Conservation (phyloP, 768 basidiomycete species). For the Jaapia argillacea region DNA sequence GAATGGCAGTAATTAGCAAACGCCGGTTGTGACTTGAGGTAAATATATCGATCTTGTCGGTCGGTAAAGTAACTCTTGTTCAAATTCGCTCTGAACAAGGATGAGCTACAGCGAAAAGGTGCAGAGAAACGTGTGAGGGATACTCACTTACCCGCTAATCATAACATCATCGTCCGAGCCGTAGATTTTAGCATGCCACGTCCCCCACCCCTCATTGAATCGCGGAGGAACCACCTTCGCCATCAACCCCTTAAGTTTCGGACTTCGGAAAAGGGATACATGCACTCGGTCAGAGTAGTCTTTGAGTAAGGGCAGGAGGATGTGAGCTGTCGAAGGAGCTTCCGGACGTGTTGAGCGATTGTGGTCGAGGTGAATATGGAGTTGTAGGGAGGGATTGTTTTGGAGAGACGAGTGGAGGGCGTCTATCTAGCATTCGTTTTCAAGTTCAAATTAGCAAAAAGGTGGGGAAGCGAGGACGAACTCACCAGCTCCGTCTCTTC, state of each 20-base stretch:
- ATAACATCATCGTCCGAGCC: constrained; percentile 89
- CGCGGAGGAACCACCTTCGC: constrained; percentile 77
- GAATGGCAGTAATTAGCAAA: constrained; percentile 80
- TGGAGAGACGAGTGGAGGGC: constrained; percentile 52
- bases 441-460: not conserved
- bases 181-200: constrained; percentile 97
- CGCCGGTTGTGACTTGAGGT: constrained; percentile 46
- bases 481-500: constrained; percentile 73
- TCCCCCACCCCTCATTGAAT: constrained; percentile 98
- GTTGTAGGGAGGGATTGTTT: constrained; percentile 46
- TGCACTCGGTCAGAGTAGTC: constrained; percentile 65
- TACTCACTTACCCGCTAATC: constrained; percentile 73
- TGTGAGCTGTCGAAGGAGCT: constrained; percentile 52
- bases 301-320: constrained; percentile 64
- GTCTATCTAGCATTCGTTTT: constrained; percentile 41
- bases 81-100: constrained; percentile 69
- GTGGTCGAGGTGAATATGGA: constrained; percentile 72
- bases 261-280: constrained; percentile 80
- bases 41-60: constrained; percentile 90
- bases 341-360: constrained; percentile 74
- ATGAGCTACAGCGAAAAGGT: not conserved
- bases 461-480: constrained; percentile 6
- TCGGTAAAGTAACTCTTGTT: constrained; percentile 90
- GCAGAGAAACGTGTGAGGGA: not conserved
- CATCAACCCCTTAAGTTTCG: constrained; percentile 67